Percentiles rank a stretch among this genome's conserved stretches.
Evolutionary conservation across 805 yeast species (phyloP).

Genomic region (Blastobotrys parvus): DNA sequence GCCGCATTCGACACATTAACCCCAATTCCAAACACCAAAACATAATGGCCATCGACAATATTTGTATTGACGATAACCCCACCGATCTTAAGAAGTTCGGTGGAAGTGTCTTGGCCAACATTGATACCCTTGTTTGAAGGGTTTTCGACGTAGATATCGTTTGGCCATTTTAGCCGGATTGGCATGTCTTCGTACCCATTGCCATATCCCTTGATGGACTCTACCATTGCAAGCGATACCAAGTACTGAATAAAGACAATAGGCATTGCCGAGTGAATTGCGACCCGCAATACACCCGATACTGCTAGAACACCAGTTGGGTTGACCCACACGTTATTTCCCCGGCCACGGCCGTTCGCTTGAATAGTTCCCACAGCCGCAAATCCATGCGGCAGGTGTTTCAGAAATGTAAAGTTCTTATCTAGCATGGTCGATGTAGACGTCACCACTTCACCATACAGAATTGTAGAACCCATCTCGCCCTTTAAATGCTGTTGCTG

Average conservation of each 20-base stretch:
- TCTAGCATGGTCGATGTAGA: slow-evolving; percentile 80
- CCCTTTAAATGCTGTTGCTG: slow-evolving; percentile 27
- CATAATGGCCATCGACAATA: slow-evolving; percentile 48
- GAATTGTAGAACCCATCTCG: slow-evolving; percentile 28
- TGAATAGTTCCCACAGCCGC: slow-evolving; percentile 73
- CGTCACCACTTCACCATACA: slow-evolving; percentile 84
- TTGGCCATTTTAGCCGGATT: slow-evolving; percentile 89
- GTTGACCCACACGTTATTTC: slow-evolving; percentile 91
- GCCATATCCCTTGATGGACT: slow-evolving; percentile 59
- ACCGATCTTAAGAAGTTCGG: slow-evolving; percentile 57
- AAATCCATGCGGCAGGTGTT: slow-evolving; percentile 57
- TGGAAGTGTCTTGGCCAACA: slow-evolving; percentile 13
- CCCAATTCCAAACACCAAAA: slow-evolving; percentile 79
- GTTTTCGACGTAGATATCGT: slow-evolving; percentile 71
- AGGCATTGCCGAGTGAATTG: slow-evolving; percentile 31
- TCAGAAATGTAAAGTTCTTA: slow-evolving; percentile 52
- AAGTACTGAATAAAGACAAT: slow-evolving; percentile 84
- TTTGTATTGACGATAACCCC: slow-evolving; percentile 83
- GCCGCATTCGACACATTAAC: slow-evolving; percentile 75
- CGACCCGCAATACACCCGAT: slow-evolving; percentile 59
- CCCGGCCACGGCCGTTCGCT: slow-evolving; percentile 87
- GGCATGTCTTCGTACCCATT: slow-evolving; percentile 69
- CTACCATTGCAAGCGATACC: slow-evolving; percentile 72
- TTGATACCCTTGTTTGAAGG: slow-evolving; percentile 7
- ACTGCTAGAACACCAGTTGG: slow-evolving; percentile 88